phyloP scores from a whole-genome alignment of 179 eudicot genomes.

The Pouteria campechiana region DNA sequence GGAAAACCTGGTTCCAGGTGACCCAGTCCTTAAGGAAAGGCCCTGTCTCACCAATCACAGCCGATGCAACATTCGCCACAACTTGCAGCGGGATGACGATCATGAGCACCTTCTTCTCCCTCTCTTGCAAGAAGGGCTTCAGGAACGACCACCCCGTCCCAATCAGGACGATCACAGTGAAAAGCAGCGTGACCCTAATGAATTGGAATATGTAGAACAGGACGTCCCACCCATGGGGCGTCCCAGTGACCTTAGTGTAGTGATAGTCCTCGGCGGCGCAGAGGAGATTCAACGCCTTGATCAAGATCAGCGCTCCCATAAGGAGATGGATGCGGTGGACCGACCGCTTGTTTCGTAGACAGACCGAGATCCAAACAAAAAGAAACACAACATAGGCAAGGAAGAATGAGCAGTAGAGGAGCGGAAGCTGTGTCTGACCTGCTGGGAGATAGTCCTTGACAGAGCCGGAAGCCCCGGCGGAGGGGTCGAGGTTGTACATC shows the following conservation, averaged over 20 bases:
- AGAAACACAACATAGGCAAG: constrained; percentile 39
- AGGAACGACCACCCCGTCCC: constrained; percentile 94
- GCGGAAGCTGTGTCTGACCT: constrained; percentile 63
- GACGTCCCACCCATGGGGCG: constrained; percentile 88
- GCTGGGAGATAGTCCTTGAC: constrained; percentile 63
- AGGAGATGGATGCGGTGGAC: constrained; percentile 58
- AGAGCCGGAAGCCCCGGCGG: no score
- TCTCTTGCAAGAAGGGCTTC: constrained; percentile 89
- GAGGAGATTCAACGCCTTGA: constrained; percentile 69
- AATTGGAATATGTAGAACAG: constrained; percentile 76
- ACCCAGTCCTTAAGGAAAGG: constrained; percentile 92
- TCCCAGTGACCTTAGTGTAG: constrained; percentile 80
- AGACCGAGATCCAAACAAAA: constrained; percentile 30
- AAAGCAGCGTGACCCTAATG: constrained; percentile 65
- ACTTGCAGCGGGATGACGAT: constrained; percentile 89
- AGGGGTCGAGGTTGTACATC: constrained; percentile 55
- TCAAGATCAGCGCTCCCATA: constrained; percentile 46
- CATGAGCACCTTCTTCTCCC: constrained; percentile 89
- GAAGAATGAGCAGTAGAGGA: constrained; percentile 43
- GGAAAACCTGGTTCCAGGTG: constrained; percentile 87
- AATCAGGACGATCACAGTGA: constrained; percentile 75
- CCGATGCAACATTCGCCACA: constrained; percentile 70
- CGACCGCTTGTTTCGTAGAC: constrained; percentile 27
- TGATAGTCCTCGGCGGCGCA: constrained; percentile 88
- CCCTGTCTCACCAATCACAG: constrained; percentile 87